A percentile compares a stretch with the other conserved stretches of the same genome.
Evolutionary conservation across 257 asterid genomes (phyloP).

Genomic region (Solanum pimpinellifolium): DNA sequence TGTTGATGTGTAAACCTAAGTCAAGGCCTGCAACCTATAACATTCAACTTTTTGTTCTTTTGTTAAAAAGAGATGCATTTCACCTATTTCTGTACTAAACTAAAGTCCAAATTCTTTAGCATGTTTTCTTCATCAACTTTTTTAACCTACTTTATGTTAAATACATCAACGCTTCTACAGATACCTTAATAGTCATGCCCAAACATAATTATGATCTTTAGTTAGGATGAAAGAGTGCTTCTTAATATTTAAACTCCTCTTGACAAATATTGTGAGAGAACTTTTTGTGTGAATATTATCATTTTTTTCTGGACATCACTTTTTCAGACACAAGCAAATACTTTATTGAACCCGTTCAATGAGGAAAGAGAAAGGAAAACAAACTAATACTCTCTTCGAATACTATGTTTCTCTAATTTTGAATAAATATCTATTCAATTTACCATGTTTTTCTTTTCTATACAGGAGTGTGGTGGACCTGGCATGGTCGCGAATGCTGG

Average conservation of each 20-base stretch:
- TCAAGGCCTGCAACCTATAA: neutral
- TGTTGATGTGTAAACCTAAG: neutral
- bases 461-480: slow-evolving; percentile 92
- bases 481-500: slow-evolving; percentile 61
- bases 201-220: neutral
- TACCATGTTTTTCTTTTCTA: slow-evolving; percentile 10
- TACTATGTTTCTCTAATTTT: neutral
- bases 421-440: neutral
- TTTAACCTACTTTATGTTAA: neutral
- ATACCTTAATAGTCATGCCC: neutral
- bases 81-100: neutral
- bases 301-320: neutral
- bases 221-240: neutral
- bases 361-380: neutral
- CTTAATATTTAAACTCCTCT: neutral
- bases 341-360: neutral
- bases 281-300: neutral
- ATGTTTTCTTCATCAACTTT: neutral
- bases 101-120: neutral
- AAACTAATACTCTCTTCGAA: neutral
- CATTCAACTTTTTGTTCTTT: neutral
- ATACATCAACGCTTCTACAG: neutral
- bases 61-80: neutral
- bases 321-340: neutral
- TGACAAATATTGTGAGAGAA: neutral